A percentile compares a stretch with the other conserved stretches of the same genome.
These are phyloP conservation scores for Aspergillus nomiae DNA, from an alignment of 2,329 filamentous ascomycete species.

Conservation along the genomic window DNA sequence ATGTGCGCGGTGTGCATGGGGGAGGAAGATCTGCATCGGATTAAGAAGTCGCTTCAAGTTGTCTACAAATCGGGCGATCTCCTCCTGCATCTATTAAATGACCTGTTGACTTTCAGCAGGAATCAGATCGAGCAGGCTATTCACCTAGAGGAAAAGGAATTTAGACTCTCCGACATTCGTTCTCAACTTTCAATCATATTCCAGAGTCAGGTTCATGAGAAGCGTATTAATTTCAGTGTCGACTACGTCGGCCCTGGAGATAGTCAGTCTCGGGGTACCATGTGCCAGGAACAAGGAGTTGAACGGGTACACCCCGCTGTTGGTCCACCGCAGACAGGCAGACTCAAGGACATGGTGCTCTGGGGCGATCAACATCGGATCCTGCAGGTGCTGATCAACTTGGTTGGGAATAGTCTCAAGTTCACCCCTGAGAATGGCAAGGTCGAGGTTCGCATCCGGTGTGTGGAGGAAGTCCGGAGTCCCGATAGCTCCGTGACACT, in stretches of 20 bases:
- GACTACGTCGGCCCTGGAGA: constrained; percentile 60
- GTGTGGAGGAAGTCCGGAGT: constrained; percentile 45
- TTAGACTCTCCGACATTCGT: constrained; percentile 78
- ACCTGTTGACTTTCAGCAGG: constrained; percentile 89
- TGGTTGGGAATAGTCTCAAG: constrained; percentile 89
- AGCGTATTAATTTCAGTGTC: constrained; percentile 72
- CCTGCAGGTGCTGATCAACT: constrained; percentile 75
- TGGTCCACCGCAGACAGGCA: constrained; percentile 66
- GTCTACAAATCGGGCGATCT: constrained; percentile 88
- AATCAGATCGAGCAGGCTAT: constrained; percentile 89
- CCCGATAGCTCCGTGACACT: constrained; percentile 49
- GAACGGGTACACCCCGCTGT: constrained; percentile 52
- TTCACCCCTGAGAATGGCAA: constrained; percentile 79
- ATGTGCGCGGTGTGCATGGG: constrained; percentile 94
- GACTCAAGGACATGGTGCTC: constrained; percentile 80
- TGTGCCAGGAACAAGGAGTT: constrained; percentile 18
- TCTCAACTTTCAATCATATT: constrained; percentile 85
- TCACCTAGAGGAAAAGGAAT: constrained; percentile 80
- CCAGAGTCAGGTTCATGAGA: constrained; percentile 83
- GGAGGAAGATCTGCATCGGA: constrained; percentile 74
- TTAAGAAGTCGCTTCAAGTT: constrained; percentile 82
- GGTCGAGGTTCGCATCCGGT: constrained; percentile 75
- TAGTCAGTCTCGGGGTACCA: constrained; percentile 38
- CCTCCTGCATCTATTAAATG: constrained; percentile 81
- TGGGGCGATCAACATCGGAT: constrained; percentile 94